phyloP scores from a whole-genome alignment of 2,329 filamentous ascomycete species.

The Fusarium foetens region DNA sequence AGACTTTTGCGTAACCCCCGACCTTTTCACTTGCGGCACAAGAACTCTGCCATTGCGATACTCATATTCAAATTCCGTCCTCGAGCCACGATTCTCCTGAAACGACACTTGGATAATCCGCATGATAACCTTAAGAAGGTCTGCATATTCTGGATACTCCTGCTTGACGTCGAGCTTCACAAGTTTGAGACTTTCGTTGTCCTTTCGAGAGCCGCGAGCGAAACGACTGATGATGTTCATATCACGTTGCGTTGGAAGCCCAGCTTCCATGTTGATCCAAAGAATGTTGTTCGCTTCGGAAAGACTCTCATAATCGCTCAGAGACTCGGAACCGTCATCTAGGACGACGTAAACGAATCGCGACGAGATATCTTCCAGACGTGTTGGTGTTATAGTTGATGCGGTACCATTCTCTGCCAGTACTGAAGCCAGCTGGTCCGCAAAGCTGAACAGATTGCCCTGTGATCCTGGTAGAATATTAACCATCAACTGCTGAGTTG shows the following conservation, averaged over 20 bases:
- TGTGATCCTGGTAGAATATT: background rate
- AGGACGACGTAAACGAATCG: constrained; percentile 13
- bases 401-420: background rate
- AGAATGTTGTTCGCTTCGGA: background rate
- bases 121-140: background rate
- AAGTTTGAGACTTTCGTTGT: background rate
- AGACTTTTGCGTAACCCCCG: background rate
- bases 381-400: background rate
- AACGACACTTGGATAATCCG: constrained; percentile 13
- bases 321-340: background rate
- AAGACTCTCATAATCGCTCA: accelerated
- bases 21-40: background rate
- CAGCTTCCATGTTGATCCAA: constrained; percentile 4
- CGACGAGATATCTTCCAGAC: accelerated
- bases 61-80: constrained; percentile 16
- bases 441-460: background rate
- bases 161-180: constrained; percentile 6
- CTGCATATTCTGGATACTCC: background rate
- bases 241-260: accelerated
- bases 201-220: background rate
- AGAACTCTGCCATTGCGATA: constrained; percentile 6
- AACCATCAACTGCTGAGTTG: background rate
- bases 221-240: background rate
- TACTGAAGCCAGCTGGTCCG: background rate
- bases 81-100: background rate